Evolutionary conservation across 495 filamentous ascomycete genomes (phyloP).

Genomic region (Paragyromitra xinjiangensis): DNA sequence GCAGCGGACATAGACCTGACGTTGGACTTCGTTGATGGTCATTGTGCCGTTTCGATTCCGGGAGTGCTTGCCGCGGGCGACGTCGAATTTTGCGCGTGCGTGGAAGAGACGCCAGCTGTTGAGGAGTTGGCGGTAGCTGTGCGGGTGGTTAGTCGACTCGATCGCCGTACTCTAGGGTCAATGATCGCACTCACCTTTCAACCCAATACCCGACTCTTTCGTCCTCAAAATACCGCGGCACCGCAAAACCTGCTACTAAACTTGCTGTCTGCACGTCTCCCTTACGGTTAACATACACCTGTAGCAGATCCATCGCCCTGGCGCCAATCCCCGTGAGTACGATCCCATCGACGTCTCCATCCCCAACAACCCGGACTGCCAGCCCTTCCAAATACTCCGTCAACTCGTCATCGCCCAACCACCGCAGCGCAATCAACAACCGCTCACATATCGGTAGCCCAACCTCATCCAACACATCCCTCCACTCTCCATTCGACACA

Average conservation of each 20-base stretch:
- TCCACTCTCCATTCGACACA: constrained; percentile 88
- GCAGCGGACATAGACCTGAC: constrained; percentile 84
- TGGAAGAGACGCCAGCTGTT: constrained; percentile 76
- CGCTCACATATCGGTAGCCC: constrained; percentile 87
- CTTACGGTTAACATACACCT: constrained; percentile 86
- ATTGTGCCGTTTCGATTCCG: constrained; percentile 69
- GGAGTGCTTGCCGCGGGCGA: constrained; percentile 67
- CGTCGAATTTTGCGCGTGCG: constrained; percentile 72
- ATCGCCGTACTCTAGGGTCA: background rate
- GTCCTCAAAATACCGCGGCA: constrained; percentile 83
- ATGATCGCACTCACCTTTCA: constrained; percentile 57
- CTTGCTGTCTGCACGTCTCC: constrained; percentile 90
- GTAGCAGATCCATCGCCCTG: constrained; percentile 79
- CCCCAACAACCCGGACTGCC: constrained; percentile 69
- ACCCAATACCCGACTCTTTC: constrained; percentile 80
- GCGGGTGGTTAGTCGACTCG: background rate
- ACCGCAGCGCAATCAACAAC: constrained; percentile 82
- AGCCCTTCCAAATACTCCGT: constrained; percentile 73
- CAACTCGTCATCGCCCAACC: constrained; percentile 80
- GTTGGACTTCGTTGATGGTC: constrained; percentile 70
- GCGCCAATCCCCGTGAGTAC: constrained; percentile 86
- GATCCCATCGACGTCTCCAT: constrained; percentile 88
- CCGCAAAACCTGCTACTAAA: constrained; percentile 79
- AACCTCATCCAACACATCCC: constrained; percentile 77
- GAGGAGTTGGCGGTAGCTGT: constrained; percentile 78